Evolutionary conservation across 2,329 filamentous ascomycete genomes (phyloP).

Genomic region (Neopestalotiopsis sp.): DNA sequence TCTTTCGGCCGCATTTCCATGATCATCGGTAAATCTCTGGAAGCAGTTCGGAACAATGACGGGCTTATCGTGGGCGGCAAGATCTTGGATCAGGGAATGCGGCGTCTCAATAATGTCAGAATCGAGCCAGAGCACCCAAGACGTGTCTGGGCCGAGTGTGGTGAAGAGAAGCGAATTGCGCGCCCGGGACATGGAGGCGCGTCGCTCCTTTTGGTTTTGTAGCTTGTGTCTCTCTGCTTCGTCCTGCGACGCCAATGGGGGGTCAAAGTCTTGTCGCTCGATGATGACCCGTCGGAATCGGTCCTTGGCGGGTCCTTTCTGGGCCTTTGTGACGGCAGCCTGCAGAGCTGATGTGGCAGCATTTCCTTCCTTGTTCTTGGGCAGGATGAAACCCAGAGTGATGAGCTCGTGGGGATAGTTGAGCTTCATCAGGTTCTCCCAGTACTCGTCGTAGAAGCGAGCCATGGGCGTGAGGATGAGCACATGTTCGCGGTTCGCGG

Average conservation of each 20-base stretch:
- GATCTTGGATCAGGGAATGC: constrained; percentile 83
- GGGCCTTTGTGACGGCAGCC: constrained; percentile 82
- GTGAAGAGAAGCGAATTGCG: constrained; percentile 96
- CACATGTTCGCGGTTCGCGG: constrained; percentile 81
- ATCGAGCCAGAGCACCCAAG: constrained; percentile 97
- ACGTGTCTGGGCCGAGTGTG: constrained; percentile 86
- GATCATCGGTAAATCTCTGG: constrained; percentile 80
- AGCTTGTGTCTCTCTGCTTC: constrained; percentile 93
- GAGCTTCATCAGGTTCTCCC: constrained; percentile 87
- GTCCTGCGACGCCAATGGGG: constrained; percentile 77
- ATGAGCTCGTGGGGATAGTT: constrained; percentile 93
- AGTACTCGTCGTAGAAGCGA: constrained; percentile 92
- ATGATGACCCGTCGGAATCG: constrained; percentile 95
- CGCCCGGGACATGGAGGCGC: constrained; percentile 90
- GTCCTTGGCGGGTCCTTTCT: constrained; percentile 78
- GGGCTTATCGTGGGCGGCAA: constrained; percentile 85
- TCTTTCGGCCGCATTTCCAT: constrained; percentile 73
- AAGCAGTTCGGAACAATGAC: constrained; percentile 96
- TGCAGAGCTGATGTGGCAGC: constrained; percentile 82
- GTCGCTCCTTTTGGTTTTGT: constrained; percentile 82
- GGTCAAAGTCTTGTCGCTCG: constrained; percentile 91
- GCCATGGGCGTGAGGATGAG: constrained; percentile 93
- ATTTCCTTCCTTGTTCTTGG: constrained; percentile 92
- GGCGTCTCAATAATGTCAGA: constrained; percentile 91
- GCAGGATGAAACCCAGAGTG: constrained; percentile 93